Base-by-base conservation (phyloP, 2,329 filamentous ascomycete species). In the Alternaria triticina region DNA sequence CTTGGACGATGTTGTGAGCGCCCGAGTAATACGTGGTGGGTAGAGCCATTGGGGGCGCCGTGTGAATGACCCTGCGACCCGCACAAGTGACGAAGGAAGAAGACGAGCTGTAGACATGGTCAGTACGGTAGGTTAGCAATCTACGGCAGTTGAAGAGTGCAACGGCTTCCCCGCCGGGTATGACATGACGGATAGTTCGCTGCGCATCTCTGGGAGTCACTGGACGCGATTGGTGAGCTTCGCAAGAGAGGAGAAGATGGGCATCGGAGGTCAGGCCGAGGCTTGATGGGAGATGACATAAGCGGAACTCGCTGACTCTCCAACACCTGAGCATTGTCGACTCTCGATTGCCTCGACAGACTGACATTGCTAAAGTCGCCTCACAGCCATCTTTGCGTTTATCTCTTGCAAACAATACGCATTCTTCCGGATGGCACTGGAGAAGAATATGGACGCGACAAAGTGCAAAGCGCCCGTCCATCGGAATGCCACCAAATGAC, bases 1-100 rank as follows among this genome's bases (percentile, higher is more conserved):
- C 23, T 59, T 61, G 1, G 72, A 64, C 10, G 64, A 51, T 12
- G 68, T 69, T 23, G 66, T 55, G 15, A 74, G 54, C 8, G 54
- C 20, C 47, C 70, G 68, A 33, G 5, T 36, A 5, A 44, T 30
- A 8, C n/a, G 11, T 22, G 12, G 11, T 25, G 13, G 40, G 13
- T 43, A 22, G 4, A 27, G 22, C 22, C 46, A 58, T 55, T 20
- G 47, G 9, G 51, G 27, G 12, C 46, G 59, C 7, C 13, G n/a
- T n/a, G 4, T 23, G 22, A 8, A 17, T 28, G 45, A n/a, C 7
- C 40, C 12, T 22, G 49, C 22, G 25, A 54, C 47, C 10, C 43
- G 45, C 22, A 36, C 13, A 7, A 66, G 25, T 8, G 28, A 27
- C 13, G 27, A 40, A 13, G 56, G 17, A 11, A 51, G n/a, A 23